Base-by-base conservation (phyloP, 257 asterid species). In the Scutellaria galericulata region DNA sequence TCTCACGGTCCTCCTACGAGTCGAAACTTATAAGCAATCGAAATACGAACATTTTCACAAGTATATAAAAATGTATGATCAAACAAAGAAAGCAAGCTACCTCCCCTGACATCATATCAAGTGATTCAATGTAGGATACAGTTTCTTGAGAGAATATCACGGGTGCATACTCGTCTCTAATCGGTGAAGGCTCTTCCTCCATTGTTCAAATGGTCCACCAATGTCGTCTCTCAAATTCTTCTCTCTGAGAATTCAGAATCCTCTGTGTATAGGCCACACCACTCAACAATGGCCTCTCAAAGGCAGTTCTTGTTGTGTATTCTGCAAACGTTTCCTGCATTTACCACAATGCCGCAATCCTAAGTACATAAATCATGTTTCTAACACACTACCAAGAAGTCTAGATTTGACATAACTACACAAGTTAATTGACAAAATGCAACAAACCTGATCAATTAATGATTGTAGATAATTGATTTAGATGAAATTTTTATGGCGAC, bases 91-190 rank as follows among this genome's bases (percentile, higher is more conserved):
- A 61, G 22, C 44, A 18, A 37, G 20, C 40, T 77, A 91, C 98
- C 98, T 93, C 97, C 77, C 97, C 98, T 0, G 98, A 93, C 98
- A 93, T 93, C 97, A 93, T 91, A 82, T 93, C 98, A 6, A 93
- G 81, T 46, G 97, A 91, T 76, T 85, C 87, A 66, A 93, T 77
- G 80, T 93, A 91, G 46, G 97, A 93, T 22, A 93, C 83, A 0
- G 98, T 93, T 82, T 93, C 98, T 81, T 93, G 98, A 5, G 95
- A 82, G 75, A 93, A 89, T 77, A 93, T 88, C 9, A 93, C 98
- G 0, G 98, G 96, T 44, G 97, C 96, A 71, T 93, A 93, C 70
- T 91, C 98, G 41, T 93, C 97, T 74, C 92, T 78, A 68, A 78
- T 61, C 5, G 98, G 97, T 0, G 98, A 91, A 78, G 97, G 86